Evolutionary conservation across 257 asterid species (phyloP).

Genomic region (Petunia axillaris): DNA sequence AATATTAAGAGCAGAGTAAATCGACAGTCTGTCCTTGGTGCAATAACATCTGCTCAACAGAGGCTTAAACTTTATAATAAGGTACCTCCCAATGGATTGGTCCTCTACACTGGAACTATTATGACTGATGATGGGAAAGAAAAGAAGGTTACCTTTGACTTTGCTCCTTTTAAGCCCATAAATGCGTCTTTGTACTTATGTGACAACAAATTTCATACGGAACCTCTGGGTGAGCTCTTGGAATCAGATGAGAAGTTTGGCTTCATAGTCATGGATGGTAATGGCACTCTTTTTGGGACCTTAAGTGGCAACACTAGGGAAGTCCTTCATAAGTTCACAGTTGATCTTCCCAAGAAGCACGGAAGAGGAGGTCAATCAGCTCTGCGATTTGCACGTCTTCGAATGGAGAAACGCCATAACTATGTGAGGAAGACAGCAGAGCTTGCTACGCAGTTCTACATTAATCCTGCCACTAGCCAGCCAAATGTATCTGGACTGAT

Average conservation of each 20-base stretch:
- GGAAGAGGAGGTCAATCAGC: constrained; percentile 62
- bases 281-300: constrained; percentile 55
- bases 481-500: constrained; percentile 54
- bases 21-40: constrained; percentile 52
- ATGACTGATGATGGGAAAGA: constrained; percentile 55
- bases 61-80: constrained; percentile 49
- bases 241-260: constrained; percentile 57
- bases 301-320: constrained; percentile 55
- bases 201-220: constrained; percentile 55
- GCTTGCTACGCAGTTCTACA: constrained; percentile 51
- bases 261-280: constrained; percentile 56
- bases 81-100: constrained; percentile 50
- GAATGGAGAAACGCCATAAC: constrained; percentile 56
- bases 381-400: constrained; percentile 53
- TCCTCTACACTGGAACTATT: constrained; percentile 48
- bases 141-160: constrained; percentile 52
- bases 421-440: constrained; percentile 55
- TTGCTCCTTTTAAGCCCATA: constrained; percentile 52
- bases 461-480: constrained; percentile 57
- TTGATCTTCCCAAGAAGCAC: constrained; percentile 55
- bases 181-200: constrained; percentile 50
- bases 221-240: constrained; percentile 46
- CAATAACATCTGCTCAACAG: constrained; percentile 55
- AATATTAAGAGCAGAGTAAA: constrained; percentile 53
- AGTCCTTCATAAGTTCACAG: constrained; percentile 52